Percentiles rank a stretch among this genome's conserved stretches.
phyloP scores from a whole-genome alignment of 306 rosid species.

The Neltuma alba region DNA sequence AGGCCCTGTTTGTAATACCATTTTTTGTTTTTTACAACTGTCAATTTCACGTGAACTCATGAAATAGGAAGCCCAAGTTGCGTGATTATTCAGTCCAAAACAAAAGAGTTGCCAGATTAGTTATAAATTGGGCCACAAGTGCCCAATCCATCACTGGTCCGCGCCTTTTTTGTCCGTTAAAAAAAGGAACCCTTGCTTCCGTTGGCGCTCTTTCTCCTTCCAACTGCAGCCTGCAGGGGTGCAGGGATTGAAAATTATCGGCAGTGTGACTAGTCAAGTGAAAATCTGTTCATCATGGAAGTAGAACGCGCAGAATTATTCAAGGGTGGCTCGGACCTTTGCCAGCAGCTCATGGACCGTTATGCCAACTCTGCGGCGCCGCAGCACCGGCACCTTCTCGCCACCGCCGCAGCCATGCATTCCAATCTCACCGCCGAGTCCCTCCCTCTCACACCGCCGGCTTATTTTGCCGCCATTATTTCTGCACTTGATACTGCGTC shows the following conservation, averaged over 20 bases:
- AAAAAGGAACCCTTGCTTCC: background rate
- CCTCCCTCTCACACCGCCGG: conserved; percentile 70
- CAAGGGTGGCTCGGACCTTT: conserved; percentile 62
- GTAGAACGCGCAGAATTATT: conserved; percentile 49
- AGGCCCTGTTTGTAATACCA: too few species aligned
- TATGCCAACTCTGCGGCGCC: conserved; percentile 81
- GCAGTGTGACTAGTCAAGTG: background rate
- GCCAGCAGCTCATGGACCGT: conserved; percentile 89
- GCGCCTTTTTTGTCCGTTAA: too few species aligned
- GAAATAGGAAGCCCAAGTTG: too few species aligned
- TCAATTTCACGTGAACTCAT: too few species aligned
- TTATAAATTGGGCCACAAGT: too few species aligned
- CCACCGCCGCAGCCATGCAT: conserved; percentile 81
- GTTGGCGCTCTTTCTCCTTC: background rate
- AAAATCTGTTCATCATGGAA: conserved; percentile 48
- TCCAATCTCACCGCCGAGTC: conserved; percentile 69
- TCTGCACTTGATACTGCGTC: conserved; percentile 53
- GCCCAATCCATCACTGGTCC: too few species aligned
- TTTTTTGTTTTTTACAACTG: too few species aligned
- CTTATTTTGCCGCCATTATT: conserved; percentile 75
- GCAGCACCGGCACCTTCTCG: conserved; percentile 88
- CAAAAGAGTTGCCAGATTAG: too few species aligned
- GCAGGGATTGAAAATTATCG: background rate
- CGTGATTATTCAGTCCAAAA: too few species aligned
- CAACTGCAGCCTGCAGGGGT: background rate